Base-by-base conservation (phyloP, 2,329 filamentous ascomycete genomes). In the Beauveria sp. region DNA sequence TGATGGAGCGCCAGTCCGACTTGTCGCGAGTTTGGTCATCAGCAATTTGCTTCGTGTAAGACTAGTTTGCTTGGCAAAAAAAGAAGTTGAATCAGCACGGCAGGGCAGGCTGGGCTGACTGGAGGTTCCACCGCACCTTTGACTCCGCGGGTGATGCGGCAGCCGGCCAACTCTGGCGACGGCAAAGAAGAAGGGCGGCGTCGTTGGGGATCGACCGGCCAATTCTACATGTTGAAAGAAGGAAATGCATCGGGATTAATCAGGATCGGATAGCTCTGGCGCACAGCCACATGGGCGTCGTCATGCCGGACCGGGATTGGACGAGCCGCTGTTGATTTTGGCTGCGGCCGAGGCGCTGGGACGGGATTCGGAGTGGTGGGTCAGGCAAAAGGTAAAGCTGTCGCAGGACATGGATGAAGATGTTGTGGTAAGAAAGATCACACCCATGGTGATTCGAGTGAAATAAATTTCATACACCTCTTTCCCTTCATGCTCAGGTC, bases 211-310 rank as follows among this genome's bases (percentile, higher is more conserved):
- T 38, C 34, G 5, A 5, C 12, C 12, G 34, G 34, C 34, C 34
- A 38, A 38, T 14, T 16, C 34, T 38, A 2, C 12, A 38, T 38
- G 12, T 34, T 4, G 5, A 38, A 16, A 16, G 12, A 38, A 38
- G 34, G 14, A 38, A 16, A 38, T 38, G 34, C 34, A 52, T 50
- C 34, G 58, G 58, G 26, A 38, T 60, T 16, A 42, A 46, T 18
- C 20, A 24, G 12, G 38, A 59, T 53, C 49, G 40, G n/a, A 43
- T 58, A 22, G n/a, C 9, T 14, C 18, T n/a, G 10, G 22, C 30
- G 57, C 58, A 47, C 49, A 60, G 58, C 58, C 58, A 52, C 58
- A 60, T 26, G 26, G 47, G 58, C 58, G 47, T 60, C 58, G 58
- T 60, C 49, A 60, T 53, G 14, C 1, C 10, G 49, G 26, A 20